Base-by-base conservation (phyloP, 345 rosid genomes). In the Eucalyptus guilfoylei region DNA sequence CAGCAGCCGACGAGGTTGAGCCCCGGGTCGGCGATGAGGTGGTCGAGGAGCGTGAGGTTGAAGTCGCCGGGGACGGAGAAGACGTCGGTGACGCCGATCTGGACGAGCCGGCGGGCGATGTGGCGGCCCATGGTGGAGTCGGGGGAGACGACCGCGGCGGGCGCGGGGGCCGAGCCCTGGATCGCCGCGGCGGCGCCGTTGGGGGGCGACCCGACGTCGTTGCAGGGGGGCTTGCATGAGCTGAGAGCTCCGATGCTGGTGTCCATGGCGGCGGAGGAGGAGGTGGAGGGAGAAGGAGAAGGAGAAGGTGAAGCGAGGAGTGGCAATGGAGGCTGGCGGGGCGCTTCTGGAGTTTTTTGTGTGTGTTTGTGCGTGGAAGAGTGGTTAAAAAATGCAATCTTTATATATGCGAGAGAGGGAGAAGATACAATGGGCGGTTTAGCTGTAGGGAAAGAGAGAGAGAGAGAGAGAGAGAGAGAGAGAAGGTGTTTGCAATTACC, bases 61-160 rank as follows among this genome's bases (percentile, higher is more conserved):
- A 96, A 96, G 89, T 96, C 98, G 5, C 98, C 97, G 17, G 97
- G 97, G 52, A 96, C 98, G 26, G 96, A 60, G 95, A 94, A 96
- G 52, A 95, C 92, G 80, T 96, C 96, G 50, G 88, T 90, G 85
- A 92, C 91, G 44, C 95, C 94, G 45, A 94, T 62, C 76, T 92
- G 94, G 72, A 96, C 98, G 50, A 96, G 96, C 19, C 95, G 95
- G 80, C 95, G 93, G 58, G 98, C 95, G 85, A 94, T 49, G 95
- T 94, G 98, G 91, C 95, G 94, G 37, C 97, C 96, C 54, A 93
- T 89, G 30, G 95, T 95, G 55, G 95, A 89, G 40, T 95, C 95
- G 24, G 93, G n/a, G 21, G 94, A 67, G 89, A 49, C 83, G 92
- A 91, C n/a, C 19, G 88, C 32, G 50, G 48, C 81, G 11, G 92